A percentile compares a stretch with the other conserved stretches of the same genome.
phyloP scores from a whole-genome alignment of 768 basidiomycete species.

The Tylopilus vinaceipallidus region DNA sequence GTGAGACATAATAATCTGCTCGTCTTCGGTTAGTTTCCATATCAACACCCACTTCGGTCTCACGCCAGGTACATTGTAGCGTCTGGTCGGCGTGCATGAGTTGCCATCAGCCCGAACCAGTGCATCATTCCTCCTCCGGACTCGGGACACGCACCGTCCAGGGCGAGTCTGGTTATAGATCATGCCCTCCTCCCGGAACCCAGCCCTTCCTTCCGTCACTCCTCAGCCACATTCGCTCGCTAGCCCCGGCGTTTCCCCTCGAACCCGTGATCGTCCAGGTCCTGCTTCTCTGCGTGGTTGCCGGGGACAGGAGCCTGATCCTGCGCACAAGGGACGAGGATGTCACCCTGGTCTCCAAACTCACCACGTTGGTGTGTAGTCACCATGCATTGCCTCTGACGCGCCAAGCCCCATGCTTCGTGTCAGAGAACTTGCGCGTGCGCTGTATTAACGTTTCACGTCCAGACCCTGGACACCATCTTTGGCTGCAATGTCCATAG shows the following conservation, averaged over 20 bases:
- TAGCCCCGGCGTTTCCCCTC: conserved; percentile 48
- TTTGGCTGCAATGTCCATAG: conserved; percentile 61
- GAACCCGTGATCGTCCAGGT: conserved; percentile 66
- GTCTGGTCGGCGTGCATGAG: neutral
- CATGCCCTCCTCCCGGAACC: conserved; percentile 42
- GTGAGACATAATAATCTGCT: neutral
- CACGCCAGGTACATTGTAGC: no score
- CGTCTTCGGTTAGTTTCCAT: conserved; percentile 15
- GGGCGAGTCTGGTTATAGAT: no score
- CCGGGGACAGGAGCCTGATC: conserved; percentile 62
- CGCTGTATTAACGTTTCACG: conserved; percentile 11
- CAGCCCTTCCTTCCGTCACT: conserved; percentile 50
- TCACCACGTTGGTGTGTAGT: conserved; percentile 51
- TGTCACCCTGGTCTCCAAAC: conserved; percentile 52
- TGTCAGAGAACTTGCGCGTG: neutral
- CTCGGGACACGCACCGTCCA: neutral
- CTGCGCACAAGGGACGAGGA: conserved; percentile 68
- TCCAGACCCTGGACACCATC: conserved; percentile 55
- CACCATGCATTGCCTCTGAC: neutral
- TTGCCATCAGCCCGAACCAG: conserved; percentile 27
- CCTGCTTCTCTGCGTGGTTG: conserved; percentile 61
- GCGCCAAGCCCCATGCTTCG: conserved; percentile 5
- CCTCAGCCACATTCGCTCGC: conserved; percentile 44
- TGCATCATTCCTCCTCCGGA: conserved; percentile 10
- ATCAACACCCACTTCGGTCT: conserved; percentile 22